A percentile compares a stretch with the other conserved stretches of the same genome.
Evolutionary conservation across 1,139 yeast genomes (phyloP).

Genomic region (Blastobotrys arbuscula): DNA sequence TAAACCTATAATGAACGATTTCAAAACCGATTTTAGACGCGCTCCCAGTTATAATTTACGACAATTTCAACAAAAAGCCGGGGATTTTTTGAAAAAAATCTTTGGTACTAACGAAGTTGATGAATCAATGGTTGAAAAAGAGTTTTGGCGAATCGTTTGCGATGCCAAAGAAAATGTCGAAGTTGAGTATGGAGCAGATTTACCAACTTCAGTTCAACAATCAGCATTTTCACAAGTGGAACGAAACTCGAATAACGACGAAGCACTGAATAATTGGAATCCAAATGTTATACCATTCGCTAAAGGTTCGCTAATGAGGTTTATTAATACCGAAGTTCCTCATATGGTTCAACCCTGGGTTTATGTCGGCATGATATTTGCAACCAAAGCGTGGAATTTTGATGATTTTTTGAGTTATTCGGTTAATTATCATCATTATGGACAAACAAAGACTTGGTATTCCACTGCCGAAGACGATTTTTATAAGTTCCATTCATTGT

Average conservation of each 20-base stretch:
- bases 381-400: constrained; percentile 61
- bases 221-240: constrained; percentile 47
- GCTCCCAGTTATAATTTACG: constrained; percentile 53
- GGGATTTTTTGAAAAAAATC: constrained; percentile 40
- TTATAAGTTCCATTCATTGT: constrained; percentile 40
- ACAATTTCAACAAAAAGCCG: constrained; percentile 58
- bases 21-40: constrained; percentile 50
- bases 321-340: constrained; percentile 39
- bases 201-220: constrained; percentile 42
- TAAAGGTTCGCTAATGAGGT: constrained; percentile 46
- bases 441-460: constrained; percentile 73
- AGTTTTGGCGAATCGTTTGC: constrained; percentile 37
- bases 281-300: constrained; percentile 54
- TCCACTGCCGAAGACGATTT: constrained; percentile 67
- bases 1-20: constrained; percentile 17
- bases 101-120: constrained; percentile 7
- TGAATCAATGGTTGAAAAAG: constrained; percentile 27
- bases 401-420: constrained; percentile 68
- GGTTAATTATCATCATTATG: constrained; percentile 59
- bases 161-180: constrained; percentile 37
- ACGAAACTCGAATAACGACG: constrained; percentile 15
- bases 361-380: constrained; percentile 58
- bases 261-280: constrained; percentile 54
- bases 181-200: constrained; percentile 44
- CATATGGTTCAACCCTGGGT: constrained; percentile 41